phyloP scores from a whole-genome alignment of 768 basidiomycete species.

The Galerina sulciceps region DNA sequence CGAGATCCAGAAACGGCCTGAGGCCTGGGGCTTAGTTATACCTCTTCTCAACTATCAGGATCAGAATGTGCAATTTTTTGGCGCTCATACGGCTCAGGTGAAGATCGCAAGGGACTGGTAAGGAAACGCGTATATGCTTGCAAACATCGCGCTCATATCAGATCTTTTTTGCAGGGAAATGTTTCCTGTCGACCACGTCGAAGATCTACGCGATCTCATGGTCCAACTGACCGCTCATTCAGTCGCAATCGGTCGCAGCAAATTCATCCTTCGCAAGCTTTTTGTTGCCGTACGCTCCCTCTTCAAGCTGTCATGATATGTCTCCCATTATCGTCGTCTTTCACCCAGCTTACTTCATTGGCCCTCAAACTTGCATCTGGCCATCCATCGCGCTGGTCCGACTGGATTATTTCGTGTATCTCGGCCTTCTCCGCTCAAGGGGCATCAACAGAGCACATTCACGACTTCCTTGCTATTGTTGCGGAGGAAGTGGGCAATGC shows the following conservation, averaged over 20 bases:
- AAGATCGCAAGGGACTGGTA: conserved; percentile 95
- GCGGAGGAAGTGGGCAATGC: conserved; percentile 83
- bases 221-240: conserved; percentile 73
- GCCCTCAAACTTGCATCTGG: conserved; percentile 72
- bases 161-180: conserved; percentile 57
- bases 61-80: conserved; percentile 91
- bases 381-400: conserved; percentile 66
- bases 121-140: conserved; percentile 21
- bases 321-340: conserved; percentile 4
- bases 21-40: conserved; percentile 85
- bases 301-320: conserved; percentile 3
- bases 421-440: conserved; percentile 64
- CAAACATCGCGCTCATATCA: conserved; percentile 8
- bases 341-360: conserved; percentile 61
- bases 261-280: conserved; percentile 82
- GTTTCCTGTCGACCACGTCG: conserved; percentile 66
- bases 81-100: conserved; percentile 91
- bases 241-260: conserved; percentile 58
- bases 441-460: conserved; percentile 59
- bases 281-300: conserved; percentile 75
- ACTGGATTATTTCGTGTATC: conserved; percentile 75
- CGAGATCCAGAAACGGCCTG: conserved; percentile 74
- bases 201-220: conserved; percentile 65
- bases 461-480: conserved; percentile 81
- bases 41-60: conserved; percentile 75